Base-by-base conservation (phyloP, 2,329 filamentous ascomycete genomes). In the Aspergillus ustus region DNA sequence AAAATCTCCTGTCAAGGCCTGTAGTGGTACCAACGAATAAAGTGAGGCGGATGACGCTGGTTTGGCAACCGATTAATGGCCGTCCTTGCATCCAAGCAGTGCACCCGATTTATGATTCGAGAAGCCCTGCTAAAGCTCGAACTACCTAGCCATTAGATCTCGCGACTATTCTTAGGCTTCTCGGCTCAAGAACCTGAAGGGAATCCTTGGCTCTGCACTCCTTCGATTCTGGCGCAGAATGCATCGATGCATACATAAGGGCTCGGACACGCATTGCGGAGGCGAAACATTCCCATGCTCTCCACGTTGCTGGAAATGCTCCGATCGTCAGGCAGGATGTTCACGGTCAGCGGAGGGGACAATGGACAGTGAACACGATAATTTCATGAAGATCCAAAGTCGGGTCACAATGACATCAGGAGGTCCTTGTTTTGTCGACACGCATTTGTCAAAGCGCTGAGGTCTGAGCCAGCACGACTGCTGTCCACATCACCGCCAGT, bases 31-130 rank as follows among this genome's bases (percentile, higher is more conserved):
- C 61, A 56, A 52, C 50, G 44, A 29, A 56, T 45, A 58, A 66
- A 67, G 64, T 67, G 66, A 67, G 66, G 66, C 66, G 63, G 11
- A 25, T 19, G 50, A 55, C 56, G 62, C 61, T 65, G 63, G 58
- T 66, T 49, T 67, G 63, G 65, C 65, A 60, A 48, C 50, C 60
- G 43, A 53, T 66, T 60, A 64, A 37, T 67, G 65, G 60, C 56
- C 56, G 37, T 25, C 55, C 40, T 19, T 60, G 51, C 55, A 53
- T 43, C 40, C 58, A 52, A 56, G 45, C 40, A 29, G 28, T 37
- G 20, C 43, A 20, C 37, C 28, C 40, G 40, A 46, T 55, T 28
- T 46, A 29, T 59, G 57, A 52, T 43, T 43, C 13, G 31, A 49
- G 15, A 40, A 34, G 29, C 17, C 37, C 3, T 34, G 34, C 11